Percentiles rank a stretch among this genome's conserved stretches.
Evolutionary conservation across 208 protist species (phyloP).

Genomic region (Trypanosoma scelopori): DNA sequence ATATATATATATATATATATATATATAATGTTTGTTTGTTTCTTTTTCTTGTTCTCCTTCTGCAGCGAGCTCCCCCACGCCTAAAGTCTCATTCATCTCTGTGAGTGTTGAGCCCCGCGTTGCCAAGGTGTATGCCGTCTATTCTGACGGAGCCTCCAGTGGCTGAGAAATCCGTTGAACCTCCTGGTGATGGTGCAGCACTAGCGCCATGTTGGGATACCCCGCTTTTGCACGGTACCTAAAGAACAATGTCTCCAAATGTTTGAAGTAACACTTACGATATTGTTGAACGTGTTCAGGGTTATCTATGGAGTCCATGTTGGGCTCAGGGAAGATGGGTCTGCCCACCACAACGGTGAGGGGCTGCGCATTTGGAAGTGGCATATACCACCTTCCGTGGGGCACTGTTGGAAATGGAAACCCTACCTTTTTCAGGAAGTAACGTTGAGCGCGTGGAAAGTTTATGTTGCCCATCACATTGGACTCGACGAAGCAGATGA

Average conservation of each 20-base stretch:
- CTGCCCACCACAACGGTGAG: conserved; percentile 61
- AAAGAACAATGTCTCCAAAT: conserved; percentile 61
- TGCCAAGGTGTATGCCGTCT: neutral
- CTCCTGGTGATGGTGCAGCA: conserved; percentile 49
- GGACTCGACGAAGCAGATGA: conserved; percentile 66
- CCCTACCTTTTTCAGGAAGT: conserved; percentile 49
- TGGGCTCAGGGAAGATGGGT: conserved; percentile 44
- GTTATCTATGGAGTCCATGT: conserved; percentile 35
- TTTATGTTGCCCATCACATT: conserved; percentile 70
- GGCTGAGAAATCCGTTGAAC: neutral
- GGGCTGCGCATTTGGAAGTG: conserved; percentile 40
- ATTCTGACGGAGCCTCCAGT: neutral
- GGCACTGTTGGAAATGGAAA: conserved; percentile 69
- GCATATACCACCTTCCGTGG: conserved; percentile 51
- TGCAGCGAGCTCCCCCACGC: too few species aligned
- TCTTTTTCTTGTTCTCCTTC: too few species aligned
- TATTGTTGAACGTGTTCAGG: conserved; percentile 41
- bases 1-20: too few species aligned
- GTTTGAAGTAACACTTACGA: conserved; percentile 50
- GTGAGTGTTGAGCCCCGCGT: too few species aligned
- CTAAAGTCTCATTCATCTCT: too few species aligned
- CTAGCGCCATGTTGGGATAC: conserved; percentile 64
- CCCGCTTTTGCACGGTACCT: conserved; percentile 49
- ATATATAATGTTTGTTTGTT: too few species aligned
- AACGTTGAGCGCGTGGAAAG: conserved; percentile 46